Conservation (phyloP, 306 rosid species). For the Medicago truncatula region DNA sequence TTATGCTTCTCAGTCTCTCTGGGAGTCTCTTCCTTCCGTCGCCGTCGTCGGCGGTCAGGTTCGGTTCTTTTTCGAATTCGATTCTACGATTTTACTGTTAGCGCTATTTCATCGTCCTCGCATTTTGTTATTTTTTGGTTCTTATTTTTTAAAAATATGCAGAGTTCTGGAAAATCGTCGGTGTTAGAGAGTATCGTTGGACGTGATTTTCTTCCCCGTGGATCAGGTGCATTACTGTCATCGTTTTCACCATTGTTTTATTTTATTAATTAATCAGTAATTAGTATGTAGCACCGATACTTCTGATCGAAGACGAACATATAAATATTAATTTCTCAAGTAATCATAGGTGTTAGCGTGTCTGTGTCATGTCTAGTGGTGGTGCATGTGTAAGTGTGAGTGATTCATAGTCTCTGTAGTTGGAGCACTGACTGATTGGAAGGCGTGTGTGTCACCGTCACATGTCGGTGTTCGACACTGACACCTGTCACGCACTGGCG, state of each 20-base stretch:
- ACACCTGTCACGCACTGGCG: too few relatives aligned
- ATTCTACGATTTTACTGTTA: not conserved
- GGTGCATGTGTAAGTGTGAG: too few relatives aligned
- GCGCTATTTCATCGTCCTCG: not conserved
- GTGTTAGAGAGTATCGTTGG: constrained; percentile 86
- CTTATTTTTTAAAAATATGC: constrained; percentile 8
- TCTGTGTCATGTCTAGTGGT: too few relatives aligned
- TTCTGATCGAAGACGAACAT: too few relatives aligned
- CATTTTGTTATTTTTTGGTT: not conserved
- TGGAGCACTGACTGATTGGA: too few relatives aligned
- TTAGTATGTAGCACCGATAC: too few relatives aligned
- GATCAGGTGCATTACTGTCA: constrained; percentile 63
- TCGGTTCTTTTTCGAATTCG: not conserved
- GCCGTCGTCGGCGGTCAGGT: constrained; percentile 99
- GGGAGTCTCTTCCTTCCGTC: constrained; percentile 90
- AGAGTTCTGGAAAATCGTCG: constrained; percentile 88
- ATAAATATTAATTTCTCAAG: too few relatives aligned
- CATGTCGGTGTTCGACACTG: too few relatives aligned
- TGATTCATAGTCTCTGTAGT: too few relatives aligned
- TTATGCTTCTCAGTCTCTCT: constrained; percentile 64
- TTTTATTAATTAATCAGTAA: too few relatives aligned
- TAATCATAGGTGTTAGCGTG: too few relatives aligned
- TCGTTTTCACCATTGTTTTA: not conserved
- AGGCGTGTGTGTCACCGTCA: too few relatives aligned
- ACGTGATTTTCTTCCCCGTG: constrained; percentile 90